Evolutionary conservation across 371 early-diverging fungal species (phyloP).

Genomic region (Dinochytrium kinnereticum): DNA sequence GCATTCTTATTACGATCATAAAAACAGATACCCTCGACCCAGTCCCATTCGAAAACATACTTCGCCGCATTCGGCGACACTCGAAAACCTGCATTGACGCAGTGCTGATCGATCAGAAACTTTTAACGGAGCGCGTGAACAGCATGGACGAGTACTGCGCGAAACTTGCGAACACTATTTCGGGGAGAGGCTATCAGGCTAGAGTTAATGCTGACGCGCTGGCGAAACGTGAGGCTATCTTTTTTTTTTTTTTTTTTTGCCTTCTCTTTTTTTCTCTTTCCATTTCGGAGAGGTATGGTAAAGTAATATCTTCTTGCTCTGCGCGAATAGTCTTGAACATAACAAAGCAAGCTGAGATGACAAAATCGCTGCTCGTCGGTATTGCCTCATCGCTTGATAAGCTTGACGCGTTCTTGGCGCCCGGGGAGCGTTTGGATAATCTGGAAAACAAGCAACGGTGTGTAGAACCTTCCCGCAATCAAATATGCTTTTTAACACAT

Average conservation of each 20-base stretch:
- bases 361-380: constrained; percentile 10
- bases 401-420: constrained; percentile 24
- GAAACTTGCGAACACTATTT: constrained; percentile 42
- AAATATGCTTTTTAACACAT: background rate
- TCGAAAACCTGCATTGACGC: constrained; percentile 20
- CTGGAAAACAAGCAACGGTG: constrained; percentile 24
- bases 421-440: constrained; percentile 24
- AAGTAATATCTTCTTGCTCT: no score
- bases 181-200: constrained; percentile 33
- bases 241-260: background rate
- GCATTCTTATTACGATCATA: background rate
- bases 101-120: constrained; percentile 32
- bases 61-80: constrained; percentile 26
- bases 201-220: constrained; percentile 28
- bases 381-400: constrained; percentile 10
- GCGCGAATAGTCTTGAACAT: background rate
- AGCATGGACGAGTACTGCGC: constrained; percentile 42
- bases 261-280: background rate
- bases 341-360: constrained; percentile 3
- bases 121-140: constrained; percentile 22
- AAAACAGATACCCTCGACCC: constrained; percentile 31
- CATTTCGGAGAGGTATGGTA: no score
- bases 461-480: background rate
- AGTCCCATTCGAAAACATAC: constrained; percentile 8
- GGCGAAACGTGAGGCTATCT: constrained; percentile 21